Percentiles rank a stretch among this genome's conserved stretches.
Conservation (phyloP, 306 rosid species). For the Acmispon strigosus region DNA sequence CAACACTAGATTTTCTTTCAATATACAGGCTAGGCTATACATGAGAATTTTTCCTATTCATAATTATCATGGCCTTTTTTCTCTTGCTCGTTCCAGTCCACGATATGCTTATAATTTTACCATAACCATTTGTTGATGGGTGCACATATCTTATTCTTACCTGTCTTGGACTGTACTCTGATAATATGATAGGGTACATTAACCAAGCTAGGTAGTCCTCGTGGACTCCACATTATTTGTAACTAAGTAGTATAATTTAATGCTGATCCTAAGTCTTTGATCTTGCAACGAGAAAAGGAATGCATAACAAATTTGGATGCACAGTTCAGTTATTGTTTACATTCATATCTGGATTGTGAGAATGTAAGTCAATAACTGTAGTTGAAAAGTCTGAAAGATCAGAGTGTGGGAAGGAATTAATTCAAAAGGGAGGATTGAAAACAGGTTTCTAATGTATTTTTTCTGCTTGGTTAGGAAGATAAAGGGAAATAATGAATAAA, state of each 20-base stretch:
- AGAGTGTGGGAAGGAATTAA: no score
- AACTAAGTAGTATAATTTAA: not conserved
- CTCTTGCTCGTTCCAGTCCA: not conserved
- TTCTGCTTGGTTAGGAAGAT: no score
- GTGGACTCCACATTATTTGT: not conserved
- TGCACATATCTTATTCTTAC: slow-evolving; percentile 5
- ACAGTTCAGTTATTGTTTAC: no score
- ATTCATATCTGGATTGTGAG: no score
- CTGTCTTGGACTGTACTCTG: not conserved
- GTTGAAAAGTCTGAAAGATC: no score
- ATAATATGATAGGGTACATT: not conserved
- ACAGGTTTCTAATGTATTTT: no score
- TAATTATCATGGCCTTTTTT: not conserved
- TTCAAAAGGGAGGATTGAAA: no score
- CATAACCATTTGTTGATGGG: not conserved
- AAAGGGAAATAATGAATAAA: no score
- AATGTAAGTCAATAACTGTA: no score
- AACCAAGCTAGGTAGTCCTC: not conserved
- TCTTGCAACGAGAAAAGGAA: not conserved
- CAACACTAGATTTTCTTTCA: not conserved
- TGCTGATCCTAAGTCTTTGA: not conserved
- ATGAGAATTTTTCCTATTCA: not conserved
- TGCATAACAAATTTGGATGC: not conserved
- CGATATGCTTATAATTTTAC: not conserved
- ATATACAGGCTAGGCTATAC: not conserved